Base-by-base conservation (phyloP, 2,329 filamentous ascomycete genomes). In the Capronia americana region DNA sequence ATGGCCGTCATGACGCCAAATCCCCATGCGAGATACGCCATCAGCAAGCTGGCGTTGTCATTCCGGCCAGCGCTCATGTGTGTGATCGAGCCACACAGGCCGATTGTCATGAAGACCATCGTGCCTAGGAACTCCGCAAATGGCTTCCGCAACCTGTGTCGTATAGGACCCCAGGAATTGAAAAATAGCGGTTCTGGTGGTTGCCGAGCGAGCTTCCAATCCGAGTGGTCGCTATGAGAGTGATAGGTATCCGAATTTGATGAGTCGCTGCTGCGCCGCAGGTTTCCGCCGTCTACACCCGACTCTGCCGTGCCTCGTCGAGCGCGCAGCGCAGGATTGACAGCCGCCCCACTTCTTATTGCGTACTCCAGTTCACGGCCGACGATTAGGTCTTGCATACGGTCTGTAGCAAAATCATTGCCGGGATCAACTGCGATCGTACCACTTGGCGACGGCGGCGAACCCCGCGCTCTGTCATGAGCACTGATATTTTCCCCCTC, bases 1-100 rank as follows among this genome's bases (percentile, higher is more conserved):
- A 82, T 81, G 4, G 76, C 82, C 0, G 82, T 65, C 73, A 76
- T 77, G 60, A 76, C 73, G 3, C 66, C 72, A 20, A 77, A 71
- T 1, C 74, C 75, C 75, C 75, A 77, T 10, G 71, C 69, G 1
- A 68, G 61, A 48, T 69, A 70, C 12, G 72, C 66, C 0, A 73
- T 64, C 2, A 68, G 30, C 8, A 70, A 73, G 17, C 69, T 70
- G 7, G 74, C 75, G 5, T 73, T 74, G 57, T 75, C 69, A 3
- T 61, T 63, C 6, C 63, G 38, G 0, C 70, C 70, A 0, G 74
- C 73, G 12, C 44, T 41, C 28, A 65, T 73, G 11, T 70, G 70
- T 0, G 73, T 71, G 2, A 77, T 32, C 0, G 70, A 73, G 0
- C 70, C 74, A 23, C 73, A 75, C 2, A 77, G 68, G 1, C 75